These are phyloP conservation scores for Aphanomyces euteiches DNA, from an alignment of 352 stramenopile genomes.

Conservation along the genomic window DNA sequence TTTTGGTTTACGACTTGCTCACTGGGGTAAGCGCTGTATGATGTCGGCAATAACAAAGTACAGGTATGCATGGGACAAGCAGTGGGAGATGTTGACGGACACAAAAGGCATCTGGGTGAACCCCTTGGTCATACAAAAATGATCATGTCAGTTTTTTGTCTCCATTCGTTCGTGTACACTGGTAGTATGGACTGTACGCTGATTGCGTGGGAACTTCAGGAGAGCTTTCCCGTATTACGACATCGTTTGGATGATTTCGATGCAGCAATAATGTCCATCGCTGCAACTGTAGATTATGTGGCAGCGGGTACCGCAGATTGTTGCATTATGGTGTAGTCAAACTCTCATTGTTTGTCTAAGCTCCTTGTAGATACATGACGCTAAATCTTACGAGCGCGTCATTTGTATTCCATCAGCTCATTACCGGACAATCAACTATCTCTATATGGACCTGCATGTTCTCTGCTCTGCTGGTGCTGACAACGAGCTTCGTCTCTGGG, in stretches of 20 bases:
- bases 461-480: conserved; percentile 59
- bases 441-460: conserved; percentile 46
- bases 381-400: conserved; percentile 41
- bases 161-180: conserved; percentile 61
- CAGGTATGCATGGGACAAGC: conserved; percentile 52
- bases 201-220: conserved; percentile 61
- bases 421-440: conserved; percentile 43
- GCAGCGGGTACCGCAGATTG: conserved; percentile 63
- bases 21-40: conserved; percentile 37
- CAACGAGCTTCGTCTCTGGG: conserved; percentile 62
- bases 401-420: conserved; percentile 54
- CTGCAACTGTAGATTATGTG: conserved; percentile 51
- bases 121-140: conserved; percentile 58
- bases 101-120: conserved; percentile 59
- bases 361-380: conserved; percentile 42
- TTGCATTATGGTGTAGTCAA: conserved; percentile 45
- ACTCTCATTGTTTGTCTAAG: neutral
- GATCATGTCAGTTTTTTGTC: conserved; percentile 64
- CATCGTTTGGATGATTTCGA: conserved; percentile 67
- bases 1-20: conserved; percentile 60
- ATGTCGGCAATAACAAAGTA: neutral
- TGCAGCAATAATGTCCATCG: conserved; percentile 61
- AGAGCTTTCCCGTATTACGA: conserved; percentile 43
- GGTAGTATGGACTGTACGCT: conserved; percentile 59
- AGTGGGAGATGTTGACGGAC: conserved; percentile 45